Evolutionary conservation across 2,329 filamentous ascomycete species (phyloP).

Genomic region (Aphanocladium album): DNA sequence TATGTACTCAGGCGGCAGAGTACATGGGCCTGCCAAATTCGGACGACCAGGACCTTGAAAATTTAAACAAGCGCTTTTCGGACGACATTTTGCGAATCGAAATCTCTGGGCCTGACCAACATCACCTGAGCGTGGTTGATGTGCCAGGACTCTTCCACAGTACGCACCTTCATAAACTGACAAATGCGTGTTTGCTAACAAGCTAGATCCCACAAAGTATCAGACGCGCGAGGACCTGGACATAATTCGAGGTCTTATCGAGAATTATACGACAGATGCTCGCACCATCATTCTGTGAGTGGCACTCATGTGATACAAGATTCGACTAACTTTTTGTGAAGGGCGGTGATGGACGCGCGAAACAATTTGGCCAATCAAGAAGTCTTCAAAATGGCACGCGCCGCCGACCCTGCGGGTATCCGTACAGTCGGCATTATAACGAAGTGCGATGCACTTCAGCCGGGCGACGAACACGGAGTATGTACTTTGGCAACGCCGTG

Average conservation of each 20-base stretch:
- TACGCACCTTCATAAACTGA: neutral
- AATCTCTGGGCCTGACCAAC: neutral
- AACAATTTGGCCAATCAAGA: slow-evolving; percentile 6
- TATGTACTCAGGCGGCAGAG: neutral
- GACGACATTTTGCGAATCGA: neutral
- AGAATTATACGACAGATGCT: neutral
- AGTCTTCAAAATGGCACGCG: slow-evolving; percentile 5
- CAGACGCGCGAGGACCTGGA: neutral
- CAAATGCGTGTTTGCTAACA: too few relatives aligned
- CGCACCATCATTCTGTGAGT: neutral
- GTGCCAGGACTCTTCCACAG: neutral
- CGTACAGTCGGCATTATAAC: neutral
- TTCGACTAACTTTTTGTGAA: neutral
- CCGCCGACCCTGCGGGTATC: neutral
- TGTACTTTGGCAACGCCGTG: neutral
- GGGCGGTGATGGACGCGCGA: slow-evolving; percentile 1
- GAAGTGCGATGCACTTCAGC: slow-evolving; percentile 1
- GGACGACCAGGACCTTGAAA: neutral
- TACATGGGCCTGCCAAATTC: neutral
- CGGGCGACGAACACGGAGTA: neutral
- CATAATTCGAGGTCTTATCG: neutral
- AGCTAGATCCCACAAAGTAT: slow-evolving; percentile 6
- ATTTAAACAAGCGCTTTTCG: neutral
- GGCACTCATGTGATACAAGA: neutral
- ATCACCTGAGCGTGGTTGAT: slow-evolving; percentile 2